A percentile compares a stretch with the other conserved stretches of the same genome.
Evolutionary conservation across 2,329 filamentous ascomycete species (phyloP).

Genomic region (Calonectria hawksworthii): DNA sequence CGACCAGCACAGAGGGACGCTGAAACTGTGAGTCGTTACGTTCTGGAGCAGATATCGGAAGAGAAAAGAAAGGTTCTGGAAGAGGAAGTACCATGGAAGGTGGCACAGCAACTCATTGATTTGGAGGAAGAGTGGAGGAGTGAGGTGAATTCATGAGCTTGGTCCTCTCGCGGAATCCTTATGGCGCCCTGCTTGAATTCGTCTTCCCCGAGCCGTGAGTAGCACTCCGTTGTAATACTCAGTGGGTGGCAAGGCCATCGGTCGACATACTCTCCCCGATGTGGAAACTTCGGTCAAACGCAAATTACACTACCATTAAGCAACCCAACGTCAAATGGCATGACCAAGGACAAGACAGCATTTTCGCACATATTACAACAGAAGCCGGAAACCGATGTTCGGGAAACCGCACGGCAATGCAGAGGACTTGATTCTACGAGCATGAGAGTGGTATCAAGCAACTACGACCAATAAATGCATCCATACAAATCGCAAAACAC

Average conservation of each 20-base stretch:
- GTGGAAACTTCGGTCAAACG: neutral
- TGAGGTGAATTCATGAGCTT: slow-evolving; percentile 39
- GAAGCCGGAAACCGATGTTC: neutral
- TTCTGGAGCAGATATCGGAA: slow-evolving; percentile 76
- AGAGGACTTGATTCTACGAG: neutral
- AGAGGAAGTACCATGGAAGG: slow-evolving; percentile 63
- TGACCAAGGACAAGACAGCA: neutral
- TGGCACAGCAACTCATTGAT: slow-evolving; percentile 65
- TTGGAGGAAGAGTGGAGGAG: slow-evolving; percentile 57
- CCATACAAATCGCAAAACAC: neutral
- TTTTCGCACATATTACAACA: neutral
- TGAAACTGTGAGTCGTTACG: slow-evolving; percentile 80
- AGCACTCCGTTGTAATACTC: neutral
- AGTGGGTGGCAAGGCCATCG: no score
- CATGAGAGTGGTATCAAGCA: neutral
- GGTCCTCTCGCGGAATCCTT: neutral
- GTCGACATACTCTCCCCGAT: neutral
- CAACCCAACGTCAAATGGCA: neutral
- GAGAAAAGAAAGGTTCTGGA: slow-evolving; percentile 66
- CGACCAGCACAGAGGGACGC: slow-evolving; percentile 78
- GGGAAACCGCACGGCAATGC: neutral
- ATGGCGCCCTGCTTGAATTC: neutral
- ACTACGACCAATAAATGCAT: neutral
- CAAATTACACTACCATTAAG: neutral
- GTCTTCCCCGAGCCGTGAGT: neutral